Evolutionary conservation across 2,329 filamentous ascomycete genomes (phyloP).

Genomic region (Pseudogymnoascus sp.): DNA sequence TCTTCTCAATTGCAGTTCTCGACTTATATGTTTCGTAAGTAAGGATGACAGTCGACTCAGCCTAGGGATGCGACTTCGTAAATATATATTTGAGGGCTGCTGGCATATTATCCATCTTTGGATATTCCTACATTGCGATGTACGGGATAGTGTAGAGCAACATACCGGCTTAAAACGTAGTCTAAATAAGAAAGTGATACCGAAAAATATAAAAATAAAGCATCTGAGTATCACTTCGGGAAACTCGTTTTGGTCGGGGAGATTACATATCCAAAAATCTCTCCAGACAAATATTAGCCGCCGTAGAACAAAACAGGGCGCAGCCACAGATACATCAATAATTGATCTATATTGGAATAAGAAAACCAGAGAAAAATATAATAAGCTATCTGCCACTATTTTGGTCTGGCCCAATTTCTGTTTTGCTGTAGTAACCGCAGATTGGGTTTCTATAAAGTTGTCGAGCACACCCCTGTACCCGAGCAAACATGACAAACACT

Average conservation of each 20-base stretch:
- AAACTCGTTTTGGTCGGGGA: not conserved
- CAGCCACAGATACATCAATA: not conserved
- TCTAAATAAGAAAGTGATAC: too few species aligned
- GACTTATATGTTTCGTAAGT: too few species aligned
- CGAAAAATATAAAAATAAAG: not conserved
- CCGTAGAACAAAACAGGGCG: not conserved
- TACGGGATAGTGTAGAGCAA: too few species aligned
- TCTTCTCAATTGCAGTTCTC: too few species aligned
- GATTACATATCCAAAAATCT: not conserved
- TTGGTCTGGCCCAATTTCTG: not conserved
- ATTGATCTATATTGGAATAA: not conserved
- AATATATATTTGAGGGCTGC: too few species aligned
- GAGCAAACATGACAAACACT: conserved; percentile 11
- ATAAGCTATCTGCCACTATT: not conserved
- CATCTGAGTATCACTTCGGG: not conserved
- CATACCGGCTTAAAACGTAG: too few species aligned
- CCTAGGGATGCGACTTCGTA: too few species aligned
- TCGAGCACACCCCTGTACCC: not conserved
- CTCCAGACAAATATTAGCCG: not conserved
- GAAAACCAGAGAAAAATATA: not conserved
- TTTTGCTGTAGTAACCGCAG: not conserved
- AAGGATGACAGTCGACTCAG: too few species aligned
- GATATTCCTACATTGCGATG: too few species aligned
- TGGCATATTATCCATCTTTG: too few species aligned
- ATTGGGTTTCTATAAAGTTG: not conserved